Base-by-base conservation (phyloP, 345 rosid species). In the Salix dunnii region DNA sequence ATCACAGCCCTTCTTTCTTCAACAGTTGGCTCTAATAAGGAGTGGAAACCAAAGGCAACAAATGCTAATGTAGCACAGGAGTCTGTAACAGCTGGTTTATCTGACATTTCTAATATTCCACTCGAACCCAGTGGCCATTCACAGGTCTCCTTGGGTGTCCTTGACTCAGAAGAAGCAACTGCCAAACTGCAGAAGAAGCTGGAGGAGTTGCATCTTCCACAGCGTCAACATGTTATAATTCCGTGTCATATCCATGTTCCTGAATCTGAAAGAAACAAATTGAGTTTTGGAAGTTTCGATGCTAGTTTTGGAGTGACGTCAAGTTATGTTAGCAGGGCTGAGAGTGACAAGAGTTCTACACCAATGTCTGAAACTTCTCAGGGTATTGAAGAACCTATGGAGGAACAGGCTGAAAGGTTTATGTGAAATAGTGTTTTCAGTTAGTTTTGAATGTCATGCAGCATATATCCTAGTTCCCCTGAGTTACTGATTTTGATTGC, bases 261-360 rank as follows among this genome's bases (percentile, higher is more conserved):
- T 51, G 98, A 94, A 81, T 90, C 97, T 82, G 92, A 91, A 83
- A 89, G 95, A 80, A 86, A 87, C 65, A 94, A 91, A 78, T 74
- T 94, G 82, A 94, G 94, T 87, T 94, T 94, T 85, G 98, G 98
- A 84, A 94, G 98, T 82, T 94, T 94, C 72, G 94, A 89, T 87
- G 88, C 91, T 70, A 88, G 83, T 84, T 92, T 94, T 85, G 93
- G 89, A 68, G 78, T 89, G 64, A 79, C 82, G 25, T 72, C 86
- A 43, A 86, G 77, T 78, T 70, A 76, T 49, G 77, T 74, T 42
- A 71, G 82, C 55, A 86, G 60, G 78, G 84, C 83, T 13, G 95
- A 86, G 89, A 88, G 87, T 85, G 94, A 89, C 43, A 86, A 87
- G 83, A 90, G 87, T 75, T 88, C 95, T 73, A 85, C 87, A 53